These are phyloP conservation scores for Entomortierella parvispora DNA, from an alignment of 192 early-diverging fungal genomes.

Conservation along the genomic window DNA sequence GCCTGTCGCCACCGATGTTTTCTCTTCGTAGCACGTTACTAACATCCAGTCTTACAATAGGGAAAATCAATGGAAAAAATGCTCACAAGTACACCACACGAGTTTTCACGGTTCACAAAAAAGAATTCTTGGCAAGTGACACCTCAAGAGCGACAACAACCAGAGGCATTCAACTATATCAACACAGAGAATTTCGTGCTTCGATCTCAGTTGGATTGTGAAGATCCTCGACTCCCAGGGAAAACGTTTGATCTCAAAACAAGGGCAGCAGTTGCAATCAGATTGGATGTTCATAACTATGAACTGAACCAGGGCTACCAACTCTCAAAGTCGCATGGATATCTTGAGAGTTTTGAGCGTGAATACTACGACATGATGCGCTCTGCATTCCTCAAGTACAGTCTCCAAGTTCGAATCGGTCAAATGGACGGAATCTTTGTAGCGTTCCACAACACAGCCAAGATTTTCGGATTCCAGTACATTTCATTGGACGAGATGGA, in stretches of 20 bases:
- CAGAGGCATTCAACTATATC: conserved; percentile 78
- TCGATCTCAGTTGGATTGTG: conserved; percentile 91
- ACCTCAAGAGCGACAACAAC: conserved; percentile 51
- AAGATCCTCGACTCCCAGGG: conserved; percentile 76
- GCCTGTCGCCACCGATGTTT: too few species aligned
- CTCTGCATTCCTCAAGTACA: conserved; percentile 91
- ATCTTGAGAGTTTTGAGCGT: conserved; percentile 85
- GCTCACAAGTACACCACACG: conserved; percentile 71
- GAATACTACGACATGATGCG: conserved; percentile 96
- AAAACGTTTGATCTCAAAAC: conserved; percentile 95
- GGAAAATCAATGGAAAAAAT: conserved; percentile 92
- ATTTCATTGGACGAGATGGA: conserved; percentile 88
- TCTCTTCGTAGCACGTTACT: too few species aligned
- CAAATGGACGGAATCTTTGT: conserved; percentile 97
- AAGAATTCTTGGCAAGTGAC: conserved; percentile 56
- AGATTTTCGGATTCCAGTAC: conserved; percentile 96
- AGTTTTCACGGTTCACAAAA: conserved; percentile 78
- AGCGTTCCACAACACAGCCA: conserved; percentile 89
- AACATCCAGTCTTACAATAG: too few species aligned
- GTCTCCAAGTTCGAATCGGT: conserved; percentile 92
- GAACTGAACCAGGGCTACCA: conserved; percentile 75
- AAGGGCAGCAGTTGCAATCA: conserved; percentile 81
- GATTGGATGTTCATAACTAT: conserved; percentile 85
- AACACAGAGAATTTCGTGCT: conserved; percentile 76
- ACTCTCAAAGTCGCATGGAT: conserved; percentile 71